Conservation (phyloP, 148 eudicot species). For the Chenopodium berlandieri region DNA sequence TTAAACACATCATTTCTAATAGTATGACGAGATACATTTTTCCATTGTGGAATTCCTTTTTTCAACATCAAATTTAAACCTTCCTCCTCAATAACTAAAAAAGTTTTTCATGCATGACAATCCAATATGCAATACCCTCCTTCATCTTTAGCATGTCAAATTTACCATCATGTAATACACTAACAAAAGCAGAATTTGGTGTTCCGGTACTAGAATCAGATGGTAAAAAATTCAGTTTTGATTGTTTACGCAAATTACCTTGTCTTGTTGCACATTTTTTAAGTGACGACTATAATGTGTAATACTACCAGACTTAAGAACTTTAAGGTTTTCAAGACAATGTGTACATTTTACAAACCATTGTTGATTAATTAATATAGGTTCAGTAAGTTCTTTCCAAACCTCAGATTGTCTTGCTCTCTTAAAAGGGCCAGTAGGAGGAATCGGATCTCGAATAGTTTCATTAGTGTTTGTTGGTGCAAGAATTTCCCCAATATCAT, state of each 20-base stretch:
- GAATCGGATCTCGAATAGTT: no score
- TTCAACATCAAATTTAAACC: background rate
- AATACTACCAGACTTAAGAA: background rate
- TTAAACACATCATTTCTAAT: constrained; percentile 5
- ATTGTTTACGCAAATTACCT: no score
- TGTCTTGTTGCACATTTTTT: no score
- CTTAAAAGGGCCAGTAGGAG: background rate
- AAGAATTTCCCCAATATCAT: no score
- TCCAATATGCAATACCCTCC: constrained; percentile 10
- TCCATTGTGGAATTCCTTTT: background rate
- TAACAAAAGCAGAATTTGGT: background rate
- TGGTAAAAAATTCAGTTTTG: background rate
- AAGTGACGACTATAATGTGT: background rate
- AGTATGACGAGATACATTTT: constrained; percentile 7
- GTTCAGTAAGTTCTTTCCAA: background rate
- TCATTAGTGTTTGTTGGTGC: no score
- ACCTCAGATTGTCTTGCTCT: background rate
- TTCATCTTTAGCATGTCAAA: constrained; percentile 5
- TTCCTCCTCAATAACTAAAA: background rate
- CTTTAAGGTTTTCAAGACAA: no score
- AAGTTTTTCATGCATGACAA: constrained; percentile 11
- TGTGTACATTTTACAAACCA: no score
- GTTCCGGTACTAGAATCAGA: background rate
- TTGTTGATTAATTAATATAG: background rate
- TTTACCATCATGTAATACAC: background rate